Base-by-base conservation (phyloP, 805 yeast genomes). In the Starmerella sirachaensis region DNA sequence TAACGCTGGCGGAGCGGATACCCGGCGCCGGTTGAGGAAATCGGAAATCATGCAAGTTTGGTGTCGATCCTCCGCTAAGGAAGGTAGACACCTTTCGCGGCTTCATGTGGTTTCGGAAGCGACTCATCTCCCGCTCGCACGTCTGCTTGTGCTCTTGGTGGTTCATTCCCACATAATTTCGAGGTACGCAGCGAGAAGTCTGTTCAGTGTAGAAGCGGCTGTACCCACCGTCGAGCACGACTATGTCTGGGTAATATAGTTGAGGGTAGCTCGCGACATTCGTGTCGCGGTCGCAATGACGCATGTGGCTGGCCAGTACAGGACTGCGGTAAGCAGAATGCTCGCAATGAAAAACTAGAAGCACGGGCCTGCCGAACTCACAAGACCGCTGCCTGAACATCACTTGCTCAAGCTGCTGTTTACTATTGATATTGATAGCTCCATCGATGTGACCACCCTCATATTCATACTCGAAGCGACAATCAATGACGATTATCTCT, bases 321-420 rank as follows among this genome's bases (percentile, higher is more conserved):
- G 98, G 98, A n/a, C 97, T 94, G 42, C 98, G 68, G 55, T 78
- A 83, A 5, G 93, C 74, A 26, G 93, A 78, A 57, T 84, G 88
- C 60, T 91, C 98, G 61, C 98, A 91, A 59, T 91, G 96, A 64
- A 91, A 88, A 9, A 91, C 67, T 6, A 88, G 57, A 38, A 91
- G 61, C 16, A 65, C 65, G 14, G 63, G 66, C 28, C 49, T 53
- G 4, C 25, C 13, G 12, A 16, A n/a, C 4, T 7, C 5, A 14
- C 27, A 18, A 10, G 27, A 13, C 2, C 37, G 19, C 18, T 29
- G 24, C 13, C 49, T 49, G 18, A 69, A 61, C 46, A 85, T 68
- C 33, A 58, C 56, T 26, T 66, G 61, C 51, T 83, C 93, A 29
- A 88, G 62, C 33, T 73, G 78, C 38, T 70, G 70, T 48, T 78